Base-by-base conservation (phyloP, 805 yeast genomes). In the Groenewaldozyma tartarivorans region DNA sequence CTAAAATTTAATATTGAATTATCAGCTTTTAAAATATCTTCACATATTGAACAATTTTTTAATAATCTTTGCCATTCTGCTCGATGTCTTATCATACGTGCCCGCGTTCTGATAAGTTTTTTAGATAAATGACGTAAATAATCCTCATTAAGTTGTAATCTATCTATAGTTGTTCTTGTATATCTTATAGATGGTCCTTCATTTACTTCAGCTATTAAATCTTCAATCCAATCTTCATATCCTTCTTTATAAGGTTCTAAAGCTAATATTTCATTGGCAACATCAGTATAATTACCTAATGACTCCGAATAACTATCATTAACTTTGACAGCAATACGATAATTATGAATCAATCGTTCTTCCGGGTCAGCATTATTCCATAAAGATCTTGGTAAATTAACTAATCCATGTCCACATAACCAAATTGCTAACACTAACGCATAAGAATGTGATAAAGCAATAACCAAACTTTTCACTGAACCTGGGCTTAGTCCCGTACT, bases 321-420 rank as follows among this genome's bases (percentile, higher is more conserved):
- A 4, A 74, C 54, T 16, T 57, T 60, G 0, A 85, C 81, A 0
- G 87, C 68, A 44, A 69, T 71, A 38, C 67, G 45, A 57, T 83
- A 83, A 22, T 63, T 52, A 4, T 53, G 50, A 13, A 56, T 54
- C 22, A 71, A 54, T 30, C 58, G 57, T 7, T 52, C 40, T 5
- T 54, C 71, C 56, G 71, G 57, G 45, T 62, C 42, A 44, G 61
- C 53, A 6, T 48, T 46, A 29, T 52, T 30, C 60, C 66, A 61
- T 47, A 62, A 47, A 40, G 63, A 57, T 43, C 82, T 67, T 0
- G 95, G 94, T 2, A 83, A 66, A 34, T 71, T 69, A 15, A 82
- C 72, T 37, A 82, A 60, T 0, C 95, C 94, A 57, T 84, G 88
- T 2, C 90, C 83, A 82, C 85, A 77, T 43, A 85, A 62, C 90